Conservation (phyloP, 495 filamentous ascomycete species). For the Annulohypoxylon bovei region DNA sequence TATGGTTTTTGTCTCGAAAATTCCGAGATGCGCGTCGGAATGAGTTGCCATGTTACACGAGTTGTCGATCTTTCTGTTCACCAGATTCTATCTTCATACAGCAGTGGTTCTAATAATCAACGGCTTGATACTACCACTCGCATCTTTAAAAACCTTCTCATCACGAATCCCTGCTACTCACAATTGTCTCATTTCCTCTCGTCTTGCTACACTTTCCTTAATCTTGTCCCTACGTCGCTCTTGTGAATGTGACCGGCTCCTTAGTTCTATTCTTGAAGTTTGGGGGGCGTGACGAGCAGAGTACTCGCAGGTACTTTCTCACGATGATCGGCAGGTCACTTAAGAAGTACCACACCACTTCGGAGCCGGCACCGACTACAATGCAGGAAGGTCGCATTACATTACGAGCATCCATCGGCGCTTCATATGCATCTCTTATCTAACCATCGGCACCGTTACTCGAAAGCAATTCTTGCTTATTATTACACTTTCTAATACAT, state of each 20-base stretch:
- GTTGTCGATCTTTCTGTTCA: neutral
- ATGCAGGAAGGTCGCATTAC: neutral
- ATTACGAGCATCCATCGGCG: no score
- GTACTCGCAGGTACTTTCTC: neutral
- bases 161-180: neutral
- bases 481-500: neutral
- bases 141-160: neutral
- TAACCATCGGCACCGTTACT: neutral
- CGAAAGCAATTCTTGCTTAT: neutral
- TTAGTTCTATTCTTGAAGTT: neutral
- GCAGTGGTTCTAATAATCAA: neutral
- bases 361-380: neutral
- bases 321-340: neutral
- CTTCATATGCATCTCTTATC: neutral
- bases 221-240: neutral
- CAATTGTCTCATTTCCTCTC: neutral
- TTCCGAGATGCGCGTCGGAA: neutral
- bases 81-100: neutral
- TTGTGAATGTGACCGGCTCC: neutral
- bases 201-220: neutral
- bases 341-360: neutral
- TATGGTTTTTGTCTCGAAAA: neutral
- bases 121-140: neutral
- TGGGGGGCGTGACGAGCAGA: neutral
- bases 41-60: neutral